A percentile compares a stretch with the other conserved stretches of the same genome.
Evolutionary conservation across 306 rosid species (phyloP).

Genomic region (Aeschynomene evenia): DNA sequence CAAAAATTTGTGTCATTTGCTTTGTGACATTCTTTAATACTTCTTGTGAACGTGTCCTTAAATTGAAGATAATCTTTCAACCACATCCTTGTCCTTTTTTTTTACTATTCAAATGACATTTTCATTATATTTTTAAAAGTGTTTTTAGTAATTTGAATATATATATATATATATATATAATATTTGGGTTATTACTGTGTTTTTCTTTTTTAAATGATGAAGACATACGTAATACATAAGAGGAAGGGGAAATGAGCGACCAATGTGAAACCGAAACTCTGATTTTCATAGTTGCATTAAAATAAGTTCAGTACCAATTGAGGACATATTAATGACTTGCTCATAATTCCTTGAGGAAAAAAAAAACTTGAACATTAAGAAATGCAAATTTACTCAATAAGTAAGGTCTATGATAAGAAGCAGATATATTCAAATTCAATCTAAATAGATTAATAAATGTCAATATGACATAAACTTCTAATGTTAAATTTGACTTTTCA

Average conservation of each 20-base stretch:
- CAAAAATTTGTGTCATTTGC: not conserved
- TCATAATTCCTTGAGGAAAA: not conserved
- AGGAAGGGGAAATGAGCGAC: not conserved
- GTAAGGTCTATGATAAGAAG: not conserved
- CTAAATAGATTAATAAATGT: too few relatives aligned
- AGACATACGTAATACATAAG: not conserved
- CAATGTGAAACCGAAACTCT: not conserved
- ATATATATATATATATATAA: not conserved
- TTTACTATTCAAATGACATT: too few relatives aligned
- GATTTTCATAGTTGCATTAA: not conserved
- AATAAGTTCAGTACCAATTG: not conserved
- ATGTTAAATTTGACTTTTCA: too few relatives aligned
- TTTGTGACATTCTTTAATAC: not conserved
- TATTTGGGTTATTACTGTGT: not conserved
- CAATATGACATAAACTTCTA: too few relatives aligned
- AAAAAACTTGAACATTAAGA: not conserved
- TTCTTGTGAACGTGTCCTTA: not conserved
- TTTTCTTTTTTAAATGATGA: not conserved
- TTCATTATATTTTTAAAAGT: too few relatives aligned
- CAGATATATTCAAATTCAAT: too few relatives aligned
- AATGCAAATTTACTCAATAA: not conserved
- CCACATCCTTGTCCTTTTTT: not conserved
- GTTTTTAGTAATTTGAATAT: too few relatives aligned
- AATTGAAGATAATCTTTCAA: not conserved
- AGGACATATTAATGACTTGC: not conserved